Evolutionary conservation across 1,139 yeast species (phyloP).

Genomic region (Yamadazyma atlantica): DNA sequence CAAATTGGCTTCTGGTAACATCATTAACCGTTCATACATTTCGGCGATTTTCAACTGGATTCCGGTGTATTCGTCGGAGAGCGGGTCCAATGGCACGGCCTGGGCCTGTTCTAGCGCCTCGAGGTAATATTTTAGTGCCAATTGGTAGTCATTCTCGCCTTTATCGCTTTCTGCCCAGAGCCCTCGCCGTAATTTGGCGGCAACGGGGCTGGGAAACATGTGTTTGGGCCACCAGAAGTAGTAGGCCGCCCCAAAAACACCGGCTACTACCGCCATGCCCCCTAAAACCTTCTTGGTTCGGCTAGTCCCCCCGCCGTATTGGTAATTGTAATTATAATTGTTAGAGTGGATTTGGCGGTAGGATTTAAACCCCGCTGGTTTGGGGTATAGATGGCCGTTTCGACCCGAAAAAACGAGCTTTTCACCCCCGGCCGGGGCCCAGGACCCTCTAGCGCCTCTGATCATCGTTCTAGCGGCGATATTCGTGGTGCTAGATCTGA

Average conservation of each 20-base stretch:
- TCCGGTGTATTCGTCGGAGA: slow-evolving; percentile 61
- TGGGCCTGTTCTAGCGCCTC: slow-evolving; percentile 51
- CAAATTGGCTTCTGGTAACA: slow-evolving; percentile 61
- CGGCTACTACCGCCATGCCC: slow-evolving; percentile 25
- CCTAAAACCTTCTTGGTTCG: slow-evolving; percentile 19
- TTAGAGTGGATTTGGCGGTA: too few relatives aligned
- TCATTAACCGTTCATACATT: slow-evolving; percentile 69
- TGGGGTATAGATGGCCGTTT: too few relatives aligned
- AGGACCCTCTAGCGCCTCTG: too few relatives aligned
- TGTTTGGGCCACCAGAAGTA: slow-evolving; percentile 64
- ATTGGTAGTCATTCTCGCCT: slow-evolving; percentile 60
- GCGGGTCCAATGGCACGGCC: slow-evolving; percentile 46
- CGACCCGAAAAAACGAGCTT: too few relatives aligned
- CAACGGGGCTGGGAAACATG: slow-evolving; percentile 56
- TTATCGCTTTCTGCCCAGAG: slow-evolving; percentile 81
- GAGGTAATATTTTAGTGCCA: slow-evolving; percentile 69
- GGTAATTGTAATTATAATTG: too few relatives aligned
- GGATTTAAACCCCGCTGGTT: too few relatives aligned
- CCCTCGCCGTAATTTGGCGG: slow-evolving; percentile 67
- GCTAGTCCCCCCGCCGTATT: too few relatives aligned
- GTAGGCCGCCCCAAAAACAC: slow-evolving; percentile 32
- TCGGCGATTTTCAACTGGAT: slow-evolving; percentile 84
- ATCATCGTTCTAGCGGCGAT: too few relatives aligned
- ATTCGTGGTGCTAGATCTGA: too few relatives aligned
- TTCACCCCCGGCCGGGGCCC: too few relatives aligned